Conservation (phyloP, 176 grass and related monocot species). For the Dactylis glomerata region DNA sequence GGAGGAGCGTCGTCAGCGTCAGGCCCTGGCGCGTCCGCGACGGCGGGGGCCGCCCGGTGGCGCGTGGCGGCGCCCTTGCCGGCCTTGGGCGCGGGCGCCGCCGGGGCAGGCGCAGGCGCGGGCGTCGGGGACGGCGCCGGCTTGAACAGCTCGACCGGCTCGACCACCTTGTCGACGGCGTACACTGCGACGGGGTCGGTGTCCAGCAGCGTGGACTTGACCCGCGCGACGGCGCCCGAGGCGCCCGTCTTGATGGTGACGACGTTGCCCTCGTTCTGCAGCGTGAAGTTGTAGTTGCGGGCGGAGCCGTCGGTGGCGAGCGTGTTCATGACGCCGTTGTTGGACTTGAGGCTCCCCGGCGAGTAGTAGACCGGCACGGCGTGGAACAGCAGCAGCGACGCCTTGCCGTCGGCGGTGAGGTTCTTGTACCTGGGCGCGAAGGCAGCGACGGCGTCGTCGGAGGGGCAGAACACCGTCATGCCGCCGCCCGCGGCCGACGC, state of each 20-base stretch:
- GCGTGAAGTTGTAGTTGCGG: slow-evolving; percentile 67
- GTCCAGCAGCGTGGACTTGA: slow-evolving; percentile 48
- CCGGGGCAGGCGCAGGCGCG: slow-evolving; percentile 15
- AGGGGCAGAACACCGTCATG: slow-evolving; percentile 75
- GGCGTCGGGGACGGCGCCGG: slow-evolving; percentile 26
- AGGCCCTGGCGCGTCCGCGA: slow-evolving; percentile 53
- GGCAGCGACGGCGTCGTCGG: slow-evolving; percentile 51
- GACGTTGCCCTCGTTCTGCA: slow-evolving; percentile 75
- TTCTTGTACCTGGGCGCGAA: slow-evolving; percentile 76
- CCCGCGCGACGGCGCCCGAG: slow-evolving; percentile 22
- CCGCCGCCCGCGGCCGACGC: slow-evolving; percentile 53
- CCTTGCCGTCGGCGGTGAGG: slow-evolving; percentile 58
- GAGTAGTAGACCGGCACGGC: slow-evolving; percentile 76
- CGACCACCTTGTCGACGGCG: slow-evolving; percentile 53
- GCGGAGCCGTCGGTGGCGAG: slow-evolving; percentile 76
- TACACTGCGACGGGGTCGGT: slow-evolving; percentile 62
- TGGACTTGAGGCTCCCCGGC: slow-evolving; percentile 49
- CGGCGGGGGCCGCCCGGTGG: not conserved
- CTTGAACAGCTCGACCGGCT: slow-evolving; percentile 79
- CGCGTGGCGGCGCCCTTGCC: slow-evolving; percentile 7
- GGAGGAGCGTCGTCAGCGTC: not conserved
- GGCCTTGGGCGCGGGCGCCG: slow-evolving; percentile 34
- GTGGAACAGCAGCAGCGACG: slow-evolving; percentile 73
- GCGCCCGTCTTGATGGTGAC: slow-evolving; percentile 60
- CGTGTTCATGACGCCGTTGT: slow-evolving; percentile 86